Evolutionary conservation across 345 rosid species (phyloP), one percentile per base, ranked within the genome.

Genomic region (Citrus reticulata): DNA sequence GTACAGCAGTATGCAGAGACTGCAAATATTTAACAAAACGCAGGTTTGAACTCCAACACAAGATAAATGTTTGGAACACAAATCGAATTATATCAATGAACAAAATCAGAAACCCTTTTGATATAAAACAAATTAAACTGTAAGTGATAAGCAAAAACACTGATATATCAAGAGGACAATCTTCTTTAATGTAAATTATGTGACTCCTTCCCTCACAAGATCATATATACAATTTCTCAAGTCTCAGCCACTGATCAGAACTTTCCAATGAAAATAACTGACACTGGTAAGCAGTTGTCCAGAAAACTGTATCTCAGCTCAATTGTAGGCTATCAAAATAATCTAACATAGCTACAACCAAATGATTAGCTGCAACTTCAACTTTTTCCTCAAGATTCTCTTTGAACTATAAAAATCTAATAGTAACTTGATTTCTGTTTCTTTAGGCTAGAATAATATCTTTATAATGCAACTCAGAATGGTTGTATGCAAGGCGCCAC

Each of bases 1-100:
- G 86, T 39, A 91, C 95, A 39, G 93, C 93, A 76, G 92, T 91
- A 78, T 91, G 95, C 80, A 91, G 84, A 74, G 95, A 90, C 93
- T 91, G 92, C 83, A 87, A 79, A 73, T 66, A 75, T 58, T 49
- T 75, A 77, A 72, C 65, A 20, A 66, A 80, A 25, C 30, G 19
- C 19, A 70, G 3, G 60, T 61, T 59, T 72, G 11, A 79, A 70
- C n/a, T 29, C 35, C 9, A 29, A 61, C 37, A 17, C 35, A 32
- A 39, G n/a, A 72, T 13, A 39, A 6, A 40, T 8, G 62, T 17
- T 5, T 61, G 4, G 9, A 54, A 46, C 13, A 66, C 22, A 58
- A 32, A 65, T 73, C 16, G 4, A 67, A 73, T 35, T 59, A 63
- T 54, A 37, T 62, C 34, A 25, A 54, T 40, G 42, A 55, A 58